These are phyloP conservation scores for Oryza meyeriana DNA, from an alignment of 176 grass and related monocot species.

Conservation along the genomic window DNA sequence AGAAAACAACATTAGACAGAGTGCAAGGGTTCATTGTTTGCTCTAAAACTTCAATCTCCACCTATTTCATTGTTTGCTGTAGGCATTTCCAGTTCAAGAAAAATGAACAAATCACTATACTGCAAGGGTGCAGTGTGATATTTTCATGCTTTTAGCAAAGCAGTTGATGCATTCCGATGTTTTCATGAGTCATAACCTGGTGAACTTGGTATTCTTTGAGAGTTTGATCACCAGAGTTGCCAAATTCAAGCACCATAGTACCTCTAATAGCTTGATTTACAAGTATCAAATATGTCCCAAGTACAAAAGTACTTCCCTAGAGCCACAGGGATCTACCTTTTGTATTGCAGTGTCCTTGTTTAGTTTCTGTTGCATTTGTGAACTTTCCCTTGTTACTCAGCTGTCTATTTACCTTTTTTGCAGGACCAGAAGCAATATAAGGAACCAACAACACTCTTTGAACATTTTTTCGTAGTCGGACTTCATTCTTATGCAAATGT, in stretches of 20 bases:
- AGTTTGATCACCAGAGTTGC: background rate
- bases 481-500: slow-evolving; percentile 96
- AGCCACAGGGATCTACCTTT: background rate
- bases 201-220: background rate
- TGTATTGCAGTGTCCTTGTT: background rate
- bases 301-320: background rate
- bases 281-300: background rate
- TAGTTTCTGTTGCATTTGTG: slow-evolving; percentile 4
- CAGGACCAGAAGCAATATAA: slow-evolving; percentile 70
- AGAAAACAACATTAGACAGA: background rate
- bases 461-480: slow-evolving; percentile 86
- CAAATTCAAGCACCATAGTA: background rate
- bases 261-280: background rate
- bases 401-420: slow-evolving; percentile 19
- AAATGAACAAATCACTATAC: background rate
- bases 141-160: background rate
- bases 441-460: slow-evolving; percentile 69
- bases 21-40: too few species aligned
- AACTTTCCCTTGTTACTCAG: slow-evolving; percentile 7
- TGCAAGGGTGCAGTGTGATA: background rate
- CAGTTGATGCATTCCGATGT: background rate
- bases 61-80: background rate
- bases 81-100: background rate
- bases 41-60: background rate
- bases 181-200: background rate